phyloP scores from a whole-genome alignment of 257 asterid species.

The Solanum microdontum region DNA sequence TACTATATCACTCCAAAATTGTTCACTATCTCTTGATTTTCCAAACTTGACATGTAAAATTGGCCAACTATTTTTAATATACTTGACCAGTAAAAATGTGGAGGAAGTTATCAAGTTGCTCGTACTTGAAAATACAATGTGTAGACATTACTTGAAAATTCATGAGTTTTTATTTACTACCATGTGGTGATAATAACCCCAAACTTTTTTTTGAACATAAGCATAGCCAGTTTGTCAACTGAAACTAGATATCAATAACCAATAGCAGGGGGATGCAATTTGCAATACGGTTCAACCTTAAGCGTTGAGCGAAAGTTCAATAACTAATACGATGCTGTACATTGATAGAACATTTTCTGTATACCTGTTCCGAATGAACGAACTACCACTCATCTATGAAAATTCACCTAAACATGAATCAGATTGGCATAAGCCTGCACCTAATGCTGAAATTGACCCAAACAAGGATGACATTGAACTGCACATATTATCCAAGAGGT shows the following conservation, averaged over 20 bases:
- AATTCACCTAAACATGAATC: neutral
- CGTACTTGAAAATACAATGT: neutral
- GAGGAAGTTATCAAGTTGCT: neutral
- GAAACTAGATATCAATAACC: neutral
- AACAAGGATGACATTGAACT: neutral
- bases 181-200: neutral
- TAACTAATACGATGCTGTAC: neutral
- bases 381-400: neutral
- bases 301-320: neutral
- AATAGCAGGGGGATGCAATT: neutral
- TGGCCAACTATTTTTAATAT: too few relatives aligned
- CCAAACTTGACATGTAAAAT: neutral
- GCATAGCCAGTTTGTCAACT: neutral
- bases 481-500: neutral
- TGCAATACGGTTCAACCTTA: neutral
- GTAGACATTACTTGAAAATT: neutral
- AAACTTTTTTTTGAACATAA: neutral
- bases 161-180: neutral
- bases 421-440: neutral
- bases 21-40: neutral
- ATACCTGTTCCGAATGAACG: neutral
- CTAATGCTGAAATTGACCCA: neutral
- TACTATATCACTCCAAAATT: neutral
- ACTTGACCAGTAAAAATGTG: neutral
- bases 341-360: neutral